These are phyloP conservation scores for Penicillium aurantiogriseum DNA, from an alignment of 2,329 filamentous ascomycete species.

Conservation along the genomic window DNA sequence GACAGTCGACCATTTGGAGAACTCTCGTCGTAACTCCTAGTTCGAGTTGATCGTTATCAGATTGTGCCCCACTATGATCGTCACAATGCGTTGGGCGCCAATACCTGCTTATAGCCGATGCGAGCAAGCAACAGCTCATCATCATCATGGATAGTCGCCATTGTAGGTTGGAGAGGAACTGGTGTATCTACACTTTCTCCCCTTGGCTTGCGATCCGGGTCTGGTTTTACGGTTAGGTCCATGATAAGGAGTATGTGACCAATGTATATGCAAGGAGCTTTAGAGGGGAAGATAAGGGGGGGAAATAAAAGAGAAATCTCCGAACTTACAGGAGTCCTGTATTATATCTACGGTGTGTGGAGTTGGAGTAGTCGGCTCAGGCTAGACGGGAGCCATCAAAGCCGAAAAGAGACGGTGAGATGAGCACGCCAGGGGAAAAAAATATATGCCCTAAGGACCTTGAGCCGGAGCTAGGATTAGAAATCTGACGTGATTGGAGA, in stretches of 20 bases:
- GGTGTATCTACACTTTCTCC: neutral
- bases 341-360: conserved; percentile 13
- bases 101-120: conserved; percentile 63
- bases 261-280: conserved; percentile 4
- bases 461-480: conserved; percentile 1
- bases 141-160: conserved; percentile 52
- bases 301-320: neutral
- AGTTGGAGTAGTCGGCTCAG: neutral
- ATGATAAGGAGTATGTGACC: conserved; percentile 6
- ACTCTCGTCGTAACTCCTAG: conserved; percentile 61
- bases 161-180: conserved; percentile 19
- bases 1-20: conserved; percentile 65
- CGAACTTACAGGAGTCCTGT: conserved; percentile 11
- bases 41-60: conserved; percentile 4
- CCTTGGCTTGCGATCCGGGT: conserved; percentile 11
- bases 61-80: conserved; percentile 7
- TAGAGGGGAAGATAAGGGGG: conserved; percentile 7
- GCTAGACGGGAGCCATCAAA: conserved; percentile 13
- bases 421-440: conserved; percentile 1
- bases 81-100: conserved; percentile 15
- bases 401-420: conserved; percentile 20
- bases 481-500: conserved; percentile 2
- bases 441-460: conserved; percentile 1
- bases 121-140: conserved; percentile 60
- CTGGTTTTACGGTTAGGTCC: conserved; percentile 16